A percentile compares a stretch with the other conserved stretches of the same genome.
Evolutionary conservation across 306 rosid species (phyloP).

Genomic region (Lathyrus sativus): DNA sequence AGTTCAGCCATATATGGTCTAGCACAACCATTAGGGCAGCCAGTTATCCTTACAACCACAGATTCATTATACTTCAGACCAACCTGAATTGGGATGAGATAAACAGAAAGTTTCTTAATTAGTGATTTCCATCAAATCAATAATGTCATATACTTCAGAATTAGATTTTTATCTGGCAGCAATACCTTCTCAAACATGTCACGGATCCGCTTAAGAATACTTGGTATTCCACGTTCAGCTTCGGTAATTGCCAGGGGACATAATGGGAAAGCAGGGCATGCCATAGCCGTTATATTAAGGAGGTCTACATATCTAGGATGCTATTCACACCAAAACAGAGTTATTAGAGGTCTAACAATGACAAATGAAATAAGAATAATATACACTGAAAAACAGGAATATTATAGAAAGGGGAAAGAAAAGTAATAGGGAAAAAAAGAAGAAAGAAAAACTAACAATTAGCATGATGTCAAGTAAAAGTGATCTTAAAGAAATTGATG

Average conservation of each 20-base stretch:
- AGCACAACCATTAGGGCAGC: conserved; percentile 97
- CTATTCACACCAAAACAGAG: conserved; percentile 50
- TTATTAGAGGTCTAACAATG: conserved; percentile 32
- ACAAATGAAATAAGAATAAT: not conserved
- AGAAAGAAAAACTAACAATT: conserved; percentile 9
- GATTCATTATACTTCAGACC: conserved; percentile 90
- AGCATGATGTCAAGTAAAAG: conserved; percentile 14
- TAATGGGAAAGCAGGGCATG: conserved; percentile 97
- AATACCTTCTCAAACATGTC: conserved; percentile 89
- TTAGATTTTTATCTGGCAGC: conserved; percentile 3
- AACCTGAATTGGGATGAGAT: conserved; percentile 56
- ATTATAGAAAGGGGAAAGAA: not conserved
- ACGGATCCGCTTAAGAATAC: conserved; percentile 89
- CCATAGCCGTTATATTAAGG: conserved; percentile 94
- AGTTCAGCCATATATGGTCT: conserved; percentile 99
- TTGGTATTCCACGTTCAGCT: conserved; percentile 94
- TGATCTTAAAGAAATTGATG: conserved; percentile 12
- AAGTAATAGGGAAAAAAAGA: not conserved
- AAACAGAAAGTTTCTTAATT: conserved; percentile 17
- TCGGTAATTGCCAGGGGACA: conserved; percentile 97
- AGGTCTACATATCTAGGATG: conserved; percentile 89
- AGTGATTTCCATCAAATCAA: conserved; percentile 30
- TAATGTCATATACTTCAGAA: not conserved
- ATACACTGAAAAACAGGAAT: conserved; percentile 8
- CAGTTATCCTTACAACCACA: conserved; percentile 87